phyloP scores from a whole-genome alignment of 2,329 filamentous ascomycete species.

The Cladosporium sp. region DNA sequence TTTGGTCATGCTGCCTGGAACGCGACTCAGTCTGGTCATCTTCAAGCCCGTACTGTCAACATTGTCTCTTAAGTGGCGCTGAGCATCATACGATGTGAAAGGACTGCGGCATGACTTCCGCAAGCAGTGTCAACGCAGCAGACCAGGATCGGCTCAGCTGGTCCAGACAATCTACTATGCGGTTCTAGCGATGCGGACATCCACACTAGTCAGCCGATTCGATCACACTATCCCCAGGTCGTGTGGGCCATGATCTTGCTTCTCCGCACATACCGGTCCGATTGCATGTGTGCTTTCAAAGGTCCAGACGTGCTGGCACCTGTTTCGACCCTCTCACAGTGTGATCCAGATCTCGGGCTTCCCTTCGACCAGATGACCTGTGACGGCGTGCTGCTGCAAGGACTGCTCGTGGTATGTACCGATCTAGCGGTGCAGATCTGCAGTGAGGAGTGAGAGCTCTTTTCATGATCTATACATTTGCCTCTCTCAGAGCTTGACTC shows the following conservation, averaged over 20 bases:
- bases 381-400: neutral
- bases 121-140: neutral
- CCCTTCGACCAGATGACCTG: neutral
- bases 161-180: neutral
- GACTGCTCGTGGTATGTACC: no score
- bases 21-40: neutral
- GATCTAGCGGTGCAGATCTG: neutral
- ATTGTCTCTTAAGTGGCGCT: neutral
- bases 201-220: neutral
- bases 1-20: neutral
- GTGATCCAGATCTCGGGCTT: neutral
- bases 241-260: neutral
- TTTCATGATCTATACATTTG: neutral
- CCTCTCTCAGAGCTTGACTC: neutral
- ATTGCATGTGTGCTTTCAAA: neutral
- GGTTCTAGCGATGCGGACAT: neutral
- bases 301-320: neutral
- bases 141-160: neutral
- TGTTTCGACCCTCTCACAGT: neutral
- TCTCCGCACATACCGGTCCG: neutral
- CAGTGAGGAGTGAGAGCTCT: neutral
- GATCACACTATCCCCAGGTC: neutral
- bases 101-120: neutral
- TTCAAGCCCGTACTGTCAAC: neutral
- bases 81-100: no score